These are phyloP conservation scores for Sporothrix protearum DNA, from an alignment of 2,329 filamentous ascomycete genomes.

Conservation along the genomic window DNA sequence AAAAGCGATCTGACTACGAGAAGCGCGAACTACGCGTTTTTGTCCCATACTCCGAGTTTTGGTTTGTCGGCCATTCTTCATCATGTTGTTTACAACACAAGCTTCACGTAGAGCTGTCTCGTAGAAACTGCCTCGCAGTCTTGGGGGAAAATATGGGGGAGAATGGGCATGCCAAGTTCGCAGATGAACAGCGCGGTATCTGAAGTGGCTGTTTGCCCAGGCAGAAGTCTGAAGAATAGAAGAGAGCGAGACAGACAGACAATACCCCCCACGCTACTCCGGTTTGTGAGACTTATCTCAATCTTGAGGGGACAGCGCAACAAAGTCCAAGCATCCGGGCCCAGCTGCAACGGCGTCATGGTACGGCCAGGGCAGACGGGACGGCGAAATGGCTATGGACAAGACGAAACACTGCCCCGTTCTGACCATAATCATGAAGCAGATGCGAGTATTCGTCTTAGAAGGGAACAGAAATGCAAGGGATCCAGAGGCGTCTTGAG, in stretches of 20 bases:
- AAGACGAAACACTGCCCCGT: neutral
- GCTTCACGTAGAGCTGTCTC: neutral
- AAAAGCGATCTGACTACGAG: neutral
- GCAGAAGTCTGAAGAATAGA: neutral
- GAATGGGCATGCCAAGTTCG: too few species aligned
- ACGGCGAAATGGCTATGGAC: neutral
- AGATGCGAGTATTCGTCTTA: too few species aligned
- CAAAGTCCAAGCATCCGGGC: neutral
- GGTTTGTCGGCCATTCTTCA: neutral
- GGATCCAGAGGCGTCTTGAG: neutral
- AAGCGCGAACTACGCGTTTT: constrained; percentile 2
- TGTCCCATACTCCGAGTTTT: neutral
- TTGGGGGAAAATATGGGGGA: neutral
- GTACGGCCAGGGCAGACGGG: neutral
- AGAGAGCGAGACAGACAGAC: neutral
- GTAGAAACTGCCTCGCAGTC: neutral
- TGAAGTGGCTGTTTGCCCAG: neutral
- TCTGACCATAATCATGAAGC: too few species aligned
- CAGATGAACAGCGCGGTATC: neutral
- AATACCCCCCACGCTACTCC: neutral
- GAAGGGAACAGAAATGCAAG: neutral
- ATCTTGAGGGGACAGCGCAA: neutral
- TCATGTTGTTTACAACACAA: neutral
- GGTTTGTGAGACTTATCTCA: neutral
- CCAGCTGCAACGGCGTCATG: neutral